Conservation (phyloP, 2,329 filamentous ascomycete genomes). For the Colletotrichum graminicola region DNA sequence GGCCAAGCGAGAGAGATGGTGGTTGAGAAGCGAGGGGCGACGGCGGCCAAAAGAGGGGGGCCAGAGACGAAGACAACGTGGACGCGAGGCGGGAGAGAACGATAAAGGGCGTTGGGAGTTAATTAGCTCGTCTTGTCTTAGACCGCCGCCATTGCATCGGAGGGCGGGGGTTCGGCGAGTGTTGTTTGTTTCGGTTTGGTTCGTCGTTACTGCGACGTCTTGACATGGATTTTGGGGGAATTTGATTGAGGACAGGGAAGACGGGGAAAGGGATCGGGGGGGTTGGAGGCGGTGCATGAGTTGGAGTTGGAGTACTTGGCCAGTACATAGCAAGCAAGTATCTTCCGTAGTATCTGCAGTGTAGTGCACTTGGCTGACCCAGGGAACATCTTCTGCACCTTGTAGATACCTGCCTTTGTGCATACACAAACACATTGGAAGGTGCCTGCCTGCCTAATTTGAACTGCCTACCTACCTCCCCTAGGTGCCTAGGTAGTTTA, state of each 20-base stretch:
- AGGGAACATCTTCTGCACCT: background rate
- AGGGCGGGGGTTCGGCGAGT: conserved; percentile 4
- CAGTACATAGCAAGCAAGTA: background rate
- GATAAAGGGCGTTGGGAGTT: background rate
- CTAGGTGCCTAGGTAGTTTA: too few relatives aligned
- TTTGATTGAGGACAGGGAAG: background rate
- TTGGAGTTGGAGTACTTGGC: background rate
- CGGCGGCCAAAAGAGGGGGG: conserved; percentile 6
- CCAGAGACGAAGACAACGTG: background rate
- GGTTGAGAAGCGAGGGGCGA: conserved; percentile 2
- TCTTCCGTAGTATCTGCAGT: background rate
- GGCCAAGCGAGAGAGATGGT: background rate
- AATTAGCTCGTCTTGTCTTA: conserved; percentile 32
- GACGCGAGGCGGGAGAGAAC: conserved; percentile 27
- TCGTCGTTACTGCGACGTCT: background rate
- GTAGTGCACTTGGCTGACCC: background rate
- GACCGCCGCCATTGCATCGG: conserved; percentile 22
- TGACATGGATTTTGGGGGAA: background rate
- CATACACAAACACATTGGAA: background rate
- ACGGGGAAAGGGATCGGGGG: background rate
- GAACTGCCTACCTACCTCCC: too few relatives aligned
- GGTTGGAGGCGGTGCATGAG: too few relatives aligned
- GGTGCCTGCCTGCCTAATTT: background rate
- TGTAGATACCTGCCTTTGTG: background rate
- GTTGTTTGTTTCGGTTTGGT: conserved; percentile 16